Evolutionary conservation across 345 rosid genomes (phyloP).

Genomic region (Citrus mangshanensis): DNA sequence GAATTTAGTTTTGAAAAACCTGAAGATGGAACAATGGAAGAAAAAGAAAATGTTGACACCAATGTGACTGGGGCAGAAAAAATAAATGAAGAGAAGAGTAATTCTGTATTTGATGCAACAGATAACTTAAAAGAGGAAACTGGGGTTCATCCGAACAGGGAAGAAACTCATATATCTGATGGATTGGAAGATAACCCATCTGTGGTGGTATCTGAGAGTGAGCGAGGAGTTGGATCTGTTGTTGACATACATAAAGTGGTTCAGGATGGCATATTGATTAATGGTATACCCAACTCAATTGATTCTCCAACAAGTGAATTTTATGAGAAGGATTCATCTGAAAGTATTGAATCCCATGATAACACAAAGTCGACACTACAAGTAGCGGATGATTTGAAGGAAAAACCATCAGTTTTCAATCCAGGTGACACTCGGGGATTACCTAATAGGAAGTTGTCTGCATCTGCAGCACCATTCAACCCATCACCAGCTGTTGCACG

Average conservation of each 20-base stretch:
- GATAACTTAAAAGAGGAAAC: constrained; percentile 27
- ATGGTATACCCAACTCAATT: constrained; percentile 33
- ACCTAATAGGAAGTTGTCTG: constrained; percentile 79
- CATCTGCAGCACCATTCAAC: constrained; percentile 94
- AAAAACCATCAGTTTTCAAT: constrained; percentile 38
- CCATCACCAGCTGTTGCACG: constrained; percentile 68
- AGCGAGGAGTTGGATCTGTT: constrained; percentile 27
- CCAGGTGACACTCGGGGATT: constrained; percentile 45
- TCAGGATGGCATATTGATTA: constrained; percentile 30
- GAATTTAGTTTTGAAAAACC: constrained; percentile 26
- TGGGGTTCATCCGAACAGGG: constrained; percentile 32
- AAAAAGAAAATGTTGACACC: constrained; percentile 27
- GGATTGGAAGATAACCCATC: constrained; percentile 32
- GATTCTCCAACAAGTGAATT: constrained; percentile 40
- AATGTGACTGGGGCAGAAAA: constrained; percentile 28
- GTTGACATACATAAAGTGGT: constrained; percentile 36
- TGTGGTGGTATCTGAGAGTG: constrained; percentile 27
- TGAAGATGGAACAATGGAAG: constrained; percentile 39
- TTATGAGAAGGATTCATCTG: constrained; percentile 30
- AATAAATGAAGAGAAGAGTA: constrained; percentile 30
- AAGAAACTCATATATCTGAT: constrained; percentile 39
- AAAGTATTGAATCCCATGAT: constrained; percentile 30
- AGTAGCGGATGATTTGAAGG: constrained; percentile 59
- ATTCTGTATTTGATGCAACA: constrained; percentile 19
- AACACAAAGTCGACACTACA: constrained; percentile 22